Evolutionary conservation across 768 basidiomycete species (phyloP).

Genomic region (Pleurotus sapidus): DNA sequence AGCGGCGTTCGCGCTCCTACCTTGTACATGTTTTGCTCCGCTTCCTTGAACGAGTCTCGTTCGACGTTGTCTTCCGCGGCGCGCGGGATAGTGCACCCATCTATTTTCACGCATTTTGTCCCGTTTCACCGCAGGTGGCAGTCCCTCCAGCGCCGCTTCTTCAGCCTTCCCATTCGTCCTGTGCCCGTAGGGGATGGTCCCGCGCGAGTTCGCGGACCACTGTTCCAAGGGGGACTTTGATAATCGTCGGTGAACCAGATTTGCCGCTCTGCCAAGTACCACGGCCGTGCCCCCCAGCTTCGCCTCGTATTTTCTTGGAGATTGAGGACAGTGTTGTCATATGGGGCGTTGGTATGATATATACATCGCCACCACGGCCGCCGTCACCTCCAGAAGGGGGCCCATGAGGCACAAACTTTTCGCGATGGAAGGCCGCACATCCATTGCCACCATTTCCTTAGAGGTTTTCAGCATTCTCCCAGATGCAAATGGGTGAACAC

Average conservation of each 20-base stretch:
- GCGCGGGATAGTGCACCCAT: conserved; percentile 82
- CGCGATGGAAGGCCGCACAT: conserved; percentile 90
- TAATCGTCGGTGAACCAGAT: conserved; percentile 65
- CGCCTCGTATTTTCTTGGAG: conserved; percentile 62
- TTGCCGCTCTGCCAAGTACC: conserved; percentile 89
- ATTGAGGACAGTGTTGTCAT: conserved; percentile 79
- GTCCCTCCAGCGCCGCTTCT: conserved; percentile 50
- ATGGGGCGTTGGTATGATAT: conserved; percentile 73
- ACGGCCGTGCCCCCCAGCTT: conserved; percentile 67
- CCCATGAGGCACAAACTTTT: conserved; percentile 79
- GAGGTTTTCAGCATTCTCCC: not conserved
- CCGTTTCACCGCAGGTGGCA: conserved; percentile 45
- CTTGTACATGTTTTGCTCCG: conserved; percentile 56
- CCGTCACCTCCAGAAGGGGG: conserved; percentile 95
- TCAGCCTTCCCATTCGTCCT: conserved; percentile 77
- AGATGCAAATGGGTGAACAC: not conserved
- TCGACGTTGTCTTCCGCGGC: conserved; percentile 59
- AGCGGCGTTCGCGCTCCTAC: conserved; percentile 64
- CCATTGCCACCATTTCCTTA: conserved; percentile 87
- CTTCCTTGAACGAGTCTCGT: conserved; percentile 67
- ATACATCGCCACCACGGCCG: conserved; percentile 85
- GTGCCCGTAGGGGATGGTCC: conserved; percentile 61
- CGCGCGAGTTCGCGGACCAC: conserved; percentile 74
- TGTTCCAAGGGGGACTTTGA: conserved; percentile 88
- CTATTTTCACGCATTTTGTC: conserved; percentile 61